A percentile compares a stretch with the other conserved stretches of the same genome.
phyloP scores from a whole-genome alignment of 1,284 basidiomycete genomes.

The Thelephora terrestris region DNA sequence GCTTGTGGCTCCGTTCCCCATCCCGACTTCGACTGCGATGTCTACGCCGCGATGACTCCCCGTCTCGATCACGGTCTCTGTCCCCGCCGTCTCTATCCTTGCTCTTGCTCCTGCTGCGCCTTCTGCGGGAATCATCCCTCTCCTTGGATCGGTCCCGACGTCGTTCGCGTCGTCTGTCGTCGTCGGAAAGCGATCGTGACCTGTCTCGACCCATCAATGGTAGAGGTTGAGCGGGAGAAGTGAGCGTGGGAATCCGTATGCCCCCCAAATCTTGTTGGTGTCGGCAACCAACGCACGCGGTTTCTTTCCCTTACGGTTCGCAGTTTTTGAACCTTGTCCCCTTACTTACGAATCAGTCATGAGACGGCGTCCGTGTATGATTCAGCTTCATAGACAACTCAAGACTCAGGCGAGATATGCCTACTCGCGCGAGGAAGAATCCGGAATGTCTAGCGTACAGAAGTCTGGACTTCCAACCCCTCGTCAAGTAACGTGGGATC shows the following conservation, averaged over 20 bases:
- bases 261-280: too few species aligned
- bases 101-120: slow-evolving; percentile 32
- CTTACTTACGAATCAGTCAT: slow-evolving; percentile 8
- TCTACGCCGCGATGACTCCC: slow-evolving; percentile 26
- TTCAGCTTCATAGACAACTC: slow-evolving; percentile 18
- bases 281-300: neutral
- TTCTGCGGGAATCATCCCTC: slow-evolving; percentile 15
- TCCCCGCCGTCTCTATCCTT: slow-evolving; percentile 24
- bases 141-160: slow-evolving; percentile 11
- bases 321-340: slow-evolving; percentile 10
- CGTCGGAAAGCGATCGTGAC: slow-evolving; percentile 11
- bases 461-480: slow-evolving; percentile 53
- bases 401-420: slow-evolving; percentile 38
- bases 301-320: neutral
- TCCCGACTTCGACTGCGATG: slow-evolving; percentile 29
- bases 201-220: slow-evolving; percentile 12
- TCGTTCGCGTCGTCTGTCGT: slow-evolving; percentile 11
- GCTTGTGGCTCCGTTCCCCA: slow-evolving; percentile 23
- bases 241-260: neutral
- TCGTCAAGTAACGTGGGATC: slow-evolving; percentile 40
- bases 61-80: slow-evolving; percentile 23
- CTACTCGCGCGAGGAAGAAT: slow-evolving; percentile 24
- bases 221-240: neutral
- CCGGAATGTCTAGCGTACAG: slow-evolving; percentile 17
- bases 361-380: neutral